phyloP scores from a whole-genome alignment of 768 basidiomycete genomes.

The Panaeolus cyanescens region DNA sequence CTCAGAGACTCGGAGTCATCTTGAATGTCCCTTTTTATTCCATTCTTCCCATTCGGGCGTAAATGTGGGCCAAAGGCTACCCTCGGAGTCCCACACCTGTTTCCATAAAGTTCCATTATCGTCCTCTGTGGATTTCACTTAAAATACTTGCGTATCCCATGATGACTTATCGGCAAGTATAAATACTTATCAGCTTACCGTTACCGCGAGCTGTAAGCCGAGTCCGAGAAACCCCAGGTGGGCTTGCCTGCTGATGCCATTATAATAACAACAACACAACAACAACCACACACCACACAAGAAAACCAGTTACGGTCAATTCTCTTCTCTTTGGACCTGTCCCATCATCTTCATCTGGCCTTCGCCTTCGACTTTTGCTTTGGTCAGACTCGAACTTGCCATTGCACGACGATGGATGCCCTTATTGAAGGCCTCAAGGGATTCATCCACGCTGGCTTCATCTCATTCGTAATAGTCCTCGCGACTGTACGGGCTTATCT shows the following conservation, averaged over 20 bases:
- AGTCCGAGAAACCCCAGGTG: background rate
- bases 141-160: background rate
- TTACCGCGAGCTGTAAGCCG: background rate
- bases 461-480: conserved; percentile 19
- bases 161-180: background rate
- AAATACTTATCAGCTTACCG: background rate
- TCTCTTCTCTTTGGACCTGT: background rate
- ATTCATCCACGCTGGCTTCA: conserved; percentile 20
- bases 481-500: conserved; percentile 21
- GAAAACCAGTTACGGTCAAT: background rate
- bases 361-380: background rate
- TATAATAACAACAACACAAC: background rate
- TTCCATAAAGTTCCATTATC: background rate
- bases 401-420: conserved; percentile 9
- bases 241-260: too few relatives aligned
- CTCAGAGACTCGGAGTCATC: background rate
- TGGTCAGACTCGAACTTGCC: too few relatives aligned
- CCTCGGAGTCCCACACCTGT: background rate
- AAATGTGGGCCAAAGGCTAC: background rate
- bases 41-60: background rate
- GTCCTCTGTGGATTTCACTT: too few relatives aligned
- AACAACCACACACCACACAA: background rate
- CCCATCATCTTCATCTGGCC: background rate
- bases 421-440: conserved; percentile 13
- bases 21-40: background rate